phyloP scores from a whole-genome alignment of 495 filamentous ascomycete species.

The Trichoderma parareesei region DNA sequence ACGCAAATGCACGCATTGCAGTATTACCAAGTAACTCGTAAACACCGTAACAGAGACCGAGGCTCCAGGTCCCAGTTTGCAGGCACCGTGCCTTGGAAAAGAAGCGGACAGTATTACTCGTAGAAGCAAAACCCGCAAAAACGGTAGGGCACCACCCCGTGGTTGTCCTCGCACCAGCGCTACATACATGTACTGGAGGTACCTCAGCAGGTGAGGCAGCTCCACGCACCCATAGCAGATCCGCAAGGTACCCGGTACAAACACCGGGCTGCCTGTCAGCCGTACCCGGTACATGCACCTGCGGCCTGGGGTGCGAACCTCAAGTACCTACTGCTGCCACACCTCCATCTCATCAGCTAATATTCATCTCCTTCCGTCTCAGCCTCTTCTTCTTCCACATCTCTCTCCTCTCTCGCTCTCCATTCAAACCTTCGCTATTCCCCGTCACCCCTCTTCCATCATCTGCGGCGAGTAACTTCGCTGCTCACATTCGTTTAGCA shows the following conservation, averaged over 20 bases:
- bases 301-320: too few relatives aligned
- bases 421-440: background rate
- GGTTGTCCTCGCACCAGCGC: background rate
- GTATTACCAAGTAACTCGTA: too few relatives aligned
- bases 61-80: too few relatives aligned
- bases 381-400: background rate
- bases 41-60: too few relatives aligned
- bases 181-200: background rate
- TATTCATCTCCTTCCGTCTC: background rate
- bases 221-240: too few relatives aligned
- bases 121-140: too few relatives aligned
- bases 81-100: too few relatives aligned
- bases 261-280: background rate
- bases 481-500: conserved; percentile 9
- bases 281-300: background rate
- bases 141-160: too few relatives aligned
- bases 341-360: conserved; percentile 1
- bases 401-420: background rate
- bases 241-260: too few relatives aligned
- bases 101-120: too few relatives aligned
- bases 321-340: background rate
- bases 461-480: conserved; percentile 1
- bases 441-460: background rate
- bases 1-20: too few relatives aligned
- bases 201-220: too few relatives aligned